Evolutionary conservation across 1,284 basidiomycete genomes (phyloP), one percentile per base, ranked within the genome.

Genomic region (Xanthoconium separans): DNA sequence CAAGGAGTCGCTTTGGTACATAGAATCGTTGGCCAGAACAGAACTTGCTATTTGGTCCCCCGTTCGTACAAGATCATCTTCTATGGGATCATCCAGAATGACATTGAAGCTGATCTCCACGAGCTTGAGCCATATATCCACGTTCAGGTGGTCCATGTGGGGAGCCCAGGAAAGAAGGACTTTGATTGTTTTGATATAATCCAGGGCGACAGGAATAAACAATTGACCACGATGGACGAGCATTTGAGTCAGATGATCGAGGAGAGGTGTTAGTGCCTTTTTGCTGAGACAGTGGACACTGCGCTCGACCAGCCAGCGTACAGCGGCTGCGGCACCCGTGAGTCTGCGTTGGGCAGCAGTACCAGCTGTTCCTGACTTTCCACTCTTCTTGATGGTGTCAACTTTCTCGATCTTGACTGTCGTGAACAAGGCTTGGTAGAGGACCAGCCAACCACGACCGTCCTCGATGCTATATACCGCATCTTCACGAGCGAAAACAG

Each of bases 131-230:
- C 95, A 98, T 40, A 70, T 74, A 0, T 75, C 71, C 15, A 77
- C 74, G 10, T 85, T 83, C 52, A 96, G 68, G 61, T 89, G 84
- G 31, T 95, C 87, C 47, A 95, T 75, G 69, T 98, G 95, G 1
- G 91, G 87, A 2, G 74, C 71, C 66, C 84, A 87, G 47, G 73
- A 73, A 42, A 93, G 74, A 3, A 91, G 66, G 45, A 76, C 76
- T 40, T 83, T 81, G 34, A 96, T 76, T 0, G 89, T 80, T 67
- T 95, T 94, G 55, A 88, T 77, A 67, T 94, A 97, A 67, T 94
- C 85, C 56, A 92, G 71, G 3, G 89, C 84, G 6, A 94, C 78
- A 0, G 85, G 83, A 8, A 76, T 65, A 49, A 89, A 79, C 10
- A 96, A 75, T 42, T 78, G 62, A 27, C 79, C 78, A 12, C 78